Conservation (phyloP, 2,329 filamentous ascomycete genomes). For the Trichoderma lentiforme region DNA sequence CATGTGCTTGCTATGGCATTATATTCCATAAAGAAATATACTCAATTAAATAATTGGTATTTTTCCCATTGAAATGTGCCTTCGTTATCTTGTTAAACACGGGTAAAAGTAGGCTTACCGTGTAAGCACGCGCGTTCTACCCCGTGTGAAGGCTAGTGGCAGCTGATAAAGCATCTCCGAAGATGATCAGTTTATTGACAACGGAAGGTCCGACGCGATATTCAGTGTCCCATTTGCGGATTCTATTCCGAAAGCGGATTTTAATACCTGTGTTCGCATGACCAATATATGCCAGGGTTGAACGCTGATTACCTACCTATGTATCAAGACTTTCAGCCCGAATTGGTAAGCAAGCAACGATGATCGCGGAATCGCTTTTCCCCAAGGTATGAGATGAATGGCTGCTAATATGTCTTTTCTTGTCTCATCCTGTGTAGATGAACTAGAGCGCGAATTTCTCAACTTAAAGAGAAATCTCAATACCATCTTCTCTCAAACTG, state of each 20-base stretch:
- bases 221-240: not conserved
- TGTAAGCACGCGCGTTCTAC: not conserved
- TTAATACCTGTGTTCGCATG: not conserved
- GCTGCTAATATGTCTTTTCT: too few species aligned
- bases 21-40: not conserved
- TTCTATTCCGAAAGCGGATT: not conserved
- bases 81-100: not conserved
- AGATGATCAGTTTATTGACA: not conserved
- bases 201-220: not conserved
- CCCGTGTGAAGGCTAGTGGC: not conserved
- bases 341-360: not conserved
- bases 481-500: not conserved
- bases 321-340: not conserved
- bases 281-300: not conserved
- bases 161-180: not conserved
- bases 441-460: not conserved
- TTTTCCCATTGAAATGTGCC: not conserved
- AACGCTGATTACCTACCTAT: not conserved
- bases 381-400: rapidly evolving
- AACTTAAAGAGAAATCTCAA: not conserved
- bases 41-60: not conserved
- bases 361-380: not conserved
- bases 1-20: too few species aligned
- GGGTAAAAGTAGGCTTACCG: not conserved
- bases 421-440: not conserved